Evolutionary conservation across 352 stramenopile species (phyloP), one percentile per base, ranked within the genome.

Genomic region (Aphanomyces euteiches): DNA sequence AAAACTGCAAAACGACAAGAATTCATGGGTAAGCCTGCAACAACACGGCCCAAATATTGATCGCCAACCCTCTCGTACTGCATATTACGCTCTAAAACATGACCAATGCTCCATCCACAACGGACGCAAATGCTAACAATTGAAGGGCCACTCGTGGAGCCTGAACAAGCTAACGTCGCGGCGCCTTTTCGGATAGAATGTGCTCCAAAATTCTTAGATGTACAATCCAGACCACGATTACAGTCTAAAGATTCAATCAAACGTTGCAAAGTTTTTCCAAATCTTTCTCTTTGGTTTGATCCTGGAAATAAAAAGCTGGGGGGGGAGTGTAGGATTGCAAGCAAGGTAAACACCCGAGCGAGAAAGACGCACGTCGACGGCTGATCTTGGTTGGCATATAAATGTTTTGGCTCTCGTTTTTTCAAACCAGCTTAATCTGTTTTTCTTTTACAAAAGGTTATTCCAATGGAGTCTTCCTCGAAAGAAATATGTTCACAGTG

Each of bases 331-430:
- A 47, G 3, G 47, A 57, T 45, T 68, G 53, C 61, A 37, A 73
- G 43, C 74, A 73, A 7, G 74, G 48, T 15, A 54, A 41, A 72
- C 7, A 56, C 73, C 77, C 19, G 71, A 7, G 75, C 56, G 3
- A 80, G 57, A 40, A 79, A 68, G 5, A 71, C 73, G 13, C 75
- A 83, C 0, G 77, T 69, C 41, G 74, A 56, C 15, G 71, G 77
- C 17, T 38, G 1, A 2, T 72, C 21, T 47, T 74, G 75, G 48
- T 81, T 81, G 19, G 74, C 65, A 47, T 81, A 81, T 7, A 83
- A 37, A 45, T 81, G 75, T 8, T 59, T 66, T n/a, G 75, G 74
- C 54, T 83, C 75, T 4, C 65, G 63, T 36, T 69, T 68, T 15
- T 48, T 48, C 15, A 15, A 8, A 4, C 69, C 76, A 10, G 47